Conservation (phyloP, 2,329 filamentous ascomycete genomes). For the Monosporascus sp. region DNA sequence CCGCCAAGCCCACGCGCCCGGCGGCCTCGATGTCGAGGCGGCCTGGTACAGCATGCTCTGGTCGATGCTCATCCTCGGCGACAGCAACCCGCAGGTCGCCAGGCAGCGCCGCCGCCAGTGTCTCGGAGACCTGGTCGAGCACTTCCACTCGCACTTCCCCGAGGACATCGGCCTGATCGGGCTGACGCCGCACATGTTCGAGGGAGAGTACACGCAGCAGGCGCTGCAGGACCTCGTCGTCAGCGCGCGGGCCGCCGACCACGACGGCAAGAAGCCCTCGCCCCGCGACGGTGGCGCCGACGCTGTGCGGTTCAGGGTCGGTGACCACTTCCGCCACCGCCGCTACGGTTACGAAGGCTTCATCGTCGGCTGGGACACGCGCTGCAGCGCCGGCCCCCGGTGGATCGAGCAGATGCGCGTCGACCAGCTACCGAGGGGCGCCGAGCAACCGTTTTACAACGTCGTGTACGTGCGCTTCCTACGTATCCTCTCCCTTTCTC, state of each 20-base stretch:
- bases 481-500: not conserved
- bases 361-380: slow-evolving; percentile 55
- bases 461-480: slow-evolving; percentile 39
- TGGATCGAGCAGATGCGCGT: slow-evolving; percentile 61
- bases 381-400: slow-evolving; percentile 37
- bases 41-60: slow-evolving; percentile 12
- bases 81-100: not conserved
- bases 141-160: slow-evolving; percentile 6
- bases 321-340: slow-evolving; percentile 56
- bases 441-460: slow-evolving; percentile 62
- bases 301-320: slow-evolving; percentile 40
- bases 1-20: not conserved
- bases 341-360: slow-evolving; percentile 58
- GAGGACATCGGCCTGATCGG: slow-evolving; percentile 8
- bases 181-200: not conserved
- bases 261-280: not conserved
- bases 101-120: slow-evolving; percentile 1
- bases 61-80: slow-evolving; percentile 7
- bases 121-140: slow-evolving; percentile 3
- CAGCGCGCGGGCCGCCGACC: not conserved
- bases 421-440: slow-evolving; percentile 49
- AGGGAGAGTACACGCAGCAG: not conserved
- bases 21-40: slow-evolving; percentile 2
- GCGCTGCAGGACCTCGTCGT: not conserved
- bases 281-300: not conserved